Evolutionary conservation across 441 rosid species (phyloP).

Genomic region (Sinapis alba): DNA sequence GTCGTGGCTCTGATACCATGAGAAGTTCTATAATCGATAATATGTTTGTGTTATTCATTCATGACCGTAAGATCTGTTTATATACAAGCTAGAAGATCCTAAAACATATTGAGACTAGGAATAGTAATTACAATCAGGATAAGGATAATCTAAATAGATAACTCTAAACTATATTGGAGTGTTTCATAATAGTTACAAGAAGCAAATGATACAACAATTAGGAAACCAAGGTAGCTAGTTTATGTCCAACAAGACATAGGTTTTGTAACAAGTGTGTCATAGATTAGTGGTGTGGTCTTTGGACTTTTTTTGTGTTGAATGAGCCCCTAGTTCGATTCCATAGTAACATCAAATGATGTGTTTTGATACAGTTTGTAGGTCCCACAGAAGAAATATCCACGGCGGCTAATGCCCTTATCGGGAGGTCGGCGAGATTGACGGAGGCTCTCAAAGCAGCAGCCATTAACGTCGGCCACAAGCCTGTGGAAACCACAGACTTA

Average conservation of each 20-base stretch:
- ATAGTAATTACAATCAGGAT: too few species aligned
- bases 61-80: too few species aligned
- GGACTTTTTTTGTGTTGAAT: neutral
- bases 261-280: neutral
- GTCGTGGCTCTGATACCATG: too few species aligned
- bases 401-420: slow-evolving; percentile 28
- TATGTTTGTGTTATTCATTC: too few species aligned
- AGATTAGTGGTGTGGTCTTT: neutral
- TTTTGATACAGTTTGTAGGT: slow-evolving; percentile 6
- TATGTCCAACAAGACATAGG: neutral
- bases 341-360: neutral
- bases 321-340: neutral
- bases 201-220: neutral
- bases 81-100: too few species aligned
- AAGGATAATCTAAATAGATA: too few species aligned
- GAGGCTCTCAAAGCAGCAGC: slow-evolving; percentile 40
- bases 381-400: slow-evolving; percentile 29
- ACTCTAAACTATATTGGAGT: too few species aligned
- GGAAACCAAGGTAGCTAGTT: neutral
- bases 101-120: too few species aligned
- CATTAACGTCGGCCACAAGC: slow-evolving; percentile 26
- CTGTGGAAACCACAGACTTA: slow-evolving; percentile 29
- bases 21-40: too few species aligned
- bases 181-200: too few species aligned
- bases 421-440: slow-evolving; percentile 37